Evolutionary conservation across 129 eudicot genomes (phyloP).

Genomic region (Apium graveolens): DNA sequence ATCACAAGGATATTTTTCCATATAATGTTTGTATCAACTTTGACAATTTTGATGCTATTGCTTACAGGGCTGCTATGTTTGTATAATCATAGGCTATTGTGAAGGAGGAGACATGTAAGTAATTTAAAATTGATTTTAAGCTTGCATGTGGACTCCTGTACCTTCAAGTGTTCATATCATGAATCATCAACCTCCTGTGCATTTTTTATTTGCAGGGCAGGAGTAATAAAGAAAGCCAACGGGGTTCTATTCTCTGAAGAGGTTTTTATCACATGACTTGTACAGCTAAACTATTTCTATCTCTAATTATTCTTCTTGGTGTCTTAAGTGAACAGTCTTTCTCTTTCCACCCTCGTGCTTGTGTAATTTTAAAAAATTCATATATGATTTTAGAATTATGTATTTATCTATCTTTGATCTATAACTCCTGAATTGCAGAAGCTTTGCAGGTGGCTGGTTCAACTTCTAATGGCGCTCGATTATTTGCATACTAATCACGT

Average conservation of each 20-base stretch:
- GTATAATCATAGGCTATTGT: conserved; percentile 95
- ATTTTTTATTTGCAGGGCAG: conserved; percentile 60
- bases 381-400: not conserved
- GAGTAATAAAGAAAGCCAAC: conserved; percentile 80
- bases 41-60: conserved; percentile 3
- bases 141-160: not conserved
- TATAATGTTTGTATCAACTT: not conserved
- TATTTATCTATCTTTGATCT: not conserved
- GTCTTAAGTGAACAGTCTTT: conserved; percentile 3
- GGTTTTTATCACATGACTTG: conserved; percentile 33
- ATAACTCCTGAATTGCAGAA: conserved; percentile 44
- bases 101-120: conserved; percentile 99
- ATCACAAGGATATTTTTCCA: not conserved
- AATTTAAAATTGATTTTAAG: conserved; percentile 16
- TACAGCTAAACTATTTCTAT: not conserved
- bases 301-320: not conserved
- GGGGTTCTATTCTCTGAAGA: conserved; percentile 80
- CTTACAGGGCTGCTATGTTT: conserved; percentile 94
- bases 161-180: not conserved
- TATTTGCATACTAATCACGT: conserved; percentile 83
- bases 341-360: conserved; percentile 5
- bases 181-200: conserved; percentile 7
- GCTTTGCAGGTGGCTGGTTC: conserved; percentile 94
- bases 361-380: conserved; percentile 1
- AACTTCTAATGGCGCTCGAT: conserved; percentile 92